phyloP scores from a whole-genome alignment of 2,329 filamentous ascomycete species.

The Penicillium psychrosexuale region DNA sequence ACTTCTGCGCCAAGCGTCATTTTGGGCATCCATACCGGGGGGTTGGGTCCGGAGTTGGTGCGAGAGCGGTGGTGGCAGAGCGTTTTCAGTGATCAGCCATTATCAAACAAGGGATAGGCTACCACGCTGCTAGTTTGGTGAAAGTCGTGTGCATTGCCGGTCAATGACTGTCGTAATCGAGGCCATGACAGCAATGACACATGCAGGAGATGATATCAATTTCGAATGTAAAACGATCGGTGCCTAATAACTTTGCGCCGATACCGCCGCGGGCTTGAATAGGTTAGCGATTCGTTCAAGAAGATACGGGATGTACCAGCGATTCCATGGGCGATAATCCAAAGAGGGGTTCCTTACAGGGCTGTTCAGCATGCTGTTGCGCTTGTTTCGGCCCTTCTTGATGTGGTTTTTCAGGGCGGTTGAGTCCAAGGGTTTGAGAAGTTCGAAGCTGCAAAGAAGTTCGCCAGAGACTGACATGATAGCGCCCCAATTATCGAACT shows the following conservation, averaged over 20 bases:
- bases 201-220: conserved; percentile 9
- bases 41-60: conserved; percentile 2
- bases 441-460: conserved; percentile 92
- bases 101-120: neutral
- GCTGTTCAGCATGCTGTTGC: conserved; percentile 93
- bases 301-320: conserved; percentile 1
- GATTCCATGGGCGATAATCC: conserved; percentile 21
- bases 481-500: conserved; percentile 98
- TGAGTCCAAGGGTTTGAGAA: conserved; percentile 93
- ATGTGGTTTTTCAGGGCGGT: conserved; percentile 97
- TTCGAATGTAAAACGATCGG: conserved; percentile 3
- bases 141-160: neutral
- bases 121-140: neutral
- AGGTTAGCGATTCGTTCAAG: conserved; percentile 16
- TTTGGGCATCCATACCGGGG: conserved; percentile 6
- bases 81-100: neutral
- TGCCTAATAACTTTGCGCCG: conserved; percentile 45
- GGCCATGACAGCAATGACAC: conserved; percentile 9
- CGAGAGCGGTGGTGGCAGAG: neutral
- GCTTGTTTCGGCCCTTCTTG: conserved; percentile 94
- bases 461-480: conserved; percentile 97
- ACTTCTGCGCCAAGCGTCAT: neutral
- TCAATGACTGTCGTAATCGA: conserved; percentile 1
- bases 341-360: conserved; percentile 63
- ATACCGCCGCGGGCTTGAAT: conserved; percentile 43